Conservation (phyloP, 148 eudicot genomes). For the Nepenthes gracilis region DNA sequence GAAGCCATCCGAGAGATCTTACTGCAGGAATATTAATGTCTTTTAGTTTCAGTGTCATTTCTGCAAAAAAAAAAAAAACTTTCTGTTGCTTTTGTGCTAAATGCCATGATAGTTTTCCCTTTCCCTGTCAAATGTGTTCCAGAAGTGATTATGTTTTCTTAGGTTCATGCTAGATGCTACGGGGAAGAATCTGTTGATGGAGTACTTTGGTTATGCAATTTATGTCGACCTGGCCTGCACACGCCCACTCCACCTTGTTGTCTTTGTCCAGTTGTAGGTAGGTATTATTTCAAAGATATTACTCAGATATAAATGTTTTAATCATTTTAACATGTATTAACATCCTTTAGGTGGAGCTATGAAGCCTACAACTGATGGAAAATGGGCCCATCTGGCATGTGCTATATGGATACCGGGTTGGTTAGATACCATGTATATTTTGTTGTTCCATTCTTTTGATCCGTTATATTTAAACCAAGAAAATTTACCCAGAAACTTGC, state of each 20-base stretch:
- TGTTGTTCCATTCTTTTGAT: background rate
- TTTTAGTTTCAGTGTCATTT: too few relatives aligned
- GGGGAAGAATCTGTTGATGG: slow-evolving; percentile 90
- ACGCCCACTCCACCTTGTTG: slow-evolving; percentile 67
- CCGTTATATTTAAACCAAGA: slow-evolving; percentile 12
- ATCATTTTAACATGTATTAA: slow-evolving; percentile 4
- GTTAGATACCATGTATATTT: slow-evolving; percentile 7
- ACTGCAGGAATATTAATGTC: too few relatives aligned
- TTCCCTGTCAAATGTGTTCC: background rate
- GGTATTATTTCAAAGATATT: slow-evolving; percentile 6
- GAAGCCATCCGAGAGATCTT: too few relatives aligned
- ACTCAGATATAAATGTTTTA: background rate
- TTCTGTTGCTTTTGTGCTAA: too few relatives aligned
- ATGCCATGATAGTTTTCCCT: background rate
- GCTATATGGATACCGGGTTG: slow-evolving; percentile 99
- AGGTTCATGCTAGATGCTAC: slow-evolving; percentile 99
- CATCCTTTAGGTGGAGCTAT: slow-evolving; percentile 75
- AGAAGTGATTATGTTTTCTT: slow-evolving; percentile 6
- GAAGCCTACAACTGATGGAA: slow-evolving; percentile 97
- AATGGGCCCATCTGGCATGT: slow-evolving; percentile 99
- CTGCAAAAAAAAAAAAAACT: too few relatives aligned
- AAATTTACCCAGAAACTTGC: slow-evolving; percentile 70
- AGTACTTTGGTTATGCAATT: slow-evolving; percentile 82
- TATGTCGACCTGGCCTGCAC: slow-evolving; percentile 92
- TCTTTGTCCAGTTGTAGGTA: slow-evolving; percentile 92